Base-by-base conservation (phyloP, 441 rosid genomes). In the Pelargonium citronellum region DNA sequence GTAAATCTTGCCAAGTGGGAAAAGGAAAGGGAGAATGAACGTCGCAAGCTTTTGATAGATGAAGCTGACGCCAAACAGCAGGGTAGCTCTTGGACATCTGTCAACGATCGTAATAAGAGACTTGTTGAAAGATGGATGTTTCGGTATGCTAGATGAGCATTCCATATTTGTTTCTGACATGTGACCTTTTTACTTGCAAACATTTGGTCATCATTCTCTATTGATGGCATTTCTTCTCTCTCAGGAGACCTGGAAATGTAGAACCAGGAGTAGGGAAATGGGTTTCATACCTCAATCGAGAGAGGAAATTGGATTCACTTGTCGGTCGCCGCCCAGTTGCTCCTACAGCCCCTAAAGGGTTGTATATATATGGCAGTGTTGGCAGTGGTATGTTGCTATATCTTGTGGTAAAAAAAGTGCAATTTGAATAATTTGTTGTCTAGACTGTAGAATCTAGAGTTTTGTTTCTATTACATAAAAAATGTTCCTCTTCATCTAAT, bases 181-280 rank as follows among this genome's bases (percentile, higher is more conserved):
- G 63, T 24, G 24, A 58, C 20, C 30, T 58, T 47, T 22, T 58
- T 55, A 9, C 20, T 8, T 57, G 62, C 62, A 57, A 16, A 57
- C 20, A 57, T 57, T 17, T 58, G 22, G 13, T 58, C 63, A 58
- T 7, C 7, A 5, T 61, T 66, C 55, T 49, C 39, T 71, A 6
- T 61, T 64, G 46, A 46, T 6, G 9, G 47, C 63, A 71, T 64
- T 57, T 65, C 70, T 67, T 65, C 30, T 69, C 71, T 70, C 49
- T 58, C 78, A 87, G 92, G 84, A 82, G 77, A 68, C 78, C 79
- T 73, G 78, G 75, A 73, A 83, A 79, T 75, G 76, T 88, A 47
- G 97, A 93, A 74, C 85, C 92, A 57, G 98, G 92, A 71, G 98
- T 89, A 64, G 98, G 98, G 55, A 89, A 87, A 82, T 93, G 98